phyloP scores from a whole-genome alignment of 2,329 filamentous ascomycete species.

The Aspergillus fumigatus region DNA sequence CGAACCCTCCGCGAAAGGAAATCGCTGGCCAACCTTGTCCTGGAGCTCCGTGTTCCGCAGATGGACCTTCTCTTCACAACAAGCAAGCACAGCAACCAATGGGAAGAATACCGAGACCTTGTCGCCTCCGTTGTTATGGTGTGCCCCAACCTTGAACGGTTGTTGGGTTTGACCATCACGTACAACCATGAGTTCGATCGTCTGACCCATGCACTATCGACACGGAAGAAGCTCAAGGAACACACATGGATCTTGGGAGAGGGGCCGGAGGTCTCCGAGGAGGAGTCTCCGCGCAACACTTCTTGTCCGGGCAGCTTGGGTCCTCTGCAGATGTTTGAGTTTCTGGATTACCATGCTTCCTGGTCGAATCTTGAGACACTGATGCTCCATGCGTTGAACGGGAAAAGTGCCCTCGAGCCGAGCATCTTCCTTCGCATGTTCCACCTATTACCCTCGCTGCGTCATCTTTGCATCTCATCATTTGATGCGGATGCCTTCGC shows the following conservation, averaged over 20 bases:
- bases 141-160: constrained; percentile 53
- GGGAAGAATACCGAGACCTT: constrained; percentile 48
- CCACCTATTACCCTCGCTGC: constrained; percentile 49
- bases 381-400: constrained; percentile 46
- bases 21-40: constrained; percentile 49
- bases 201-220: constrained; percentile 53
- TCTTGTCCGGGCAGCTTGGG: constrained; percentile 44
- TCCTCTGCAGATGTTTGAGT: constrained; percentile 47
- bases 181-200: constrained; percentile 53
- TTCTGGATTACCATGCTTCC: constrained; percentile 50
- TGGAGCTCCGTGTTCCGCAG: constrained; percentile 50
- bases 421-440: constrained; percentile 53
- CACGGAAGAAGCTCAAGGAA: constrained; percentile 50
- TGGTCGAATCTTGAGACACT: constrained; percentile 52
- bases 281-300: constrained; percentile 34
- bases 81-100: constrained; percentile 37
- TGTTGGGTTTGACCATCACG: constrained; percentile 51
- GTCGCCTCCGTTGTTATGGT: constrained; percentile 56
- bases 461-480: constrained; percentile 51
- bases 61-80: constrained; percentile 40
- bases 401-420: constrained; percentile 46
- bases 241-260: constrained; percentile 54
- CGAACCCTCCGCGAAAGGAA: constrained; percentile 51
- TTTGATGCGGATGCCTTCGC: constrained; percentile 53
- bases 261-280: constrained; percentile 36